Conservation (phyloP, 176 grass and related monocot genomes). For the Zizania latifolia region DNA sequence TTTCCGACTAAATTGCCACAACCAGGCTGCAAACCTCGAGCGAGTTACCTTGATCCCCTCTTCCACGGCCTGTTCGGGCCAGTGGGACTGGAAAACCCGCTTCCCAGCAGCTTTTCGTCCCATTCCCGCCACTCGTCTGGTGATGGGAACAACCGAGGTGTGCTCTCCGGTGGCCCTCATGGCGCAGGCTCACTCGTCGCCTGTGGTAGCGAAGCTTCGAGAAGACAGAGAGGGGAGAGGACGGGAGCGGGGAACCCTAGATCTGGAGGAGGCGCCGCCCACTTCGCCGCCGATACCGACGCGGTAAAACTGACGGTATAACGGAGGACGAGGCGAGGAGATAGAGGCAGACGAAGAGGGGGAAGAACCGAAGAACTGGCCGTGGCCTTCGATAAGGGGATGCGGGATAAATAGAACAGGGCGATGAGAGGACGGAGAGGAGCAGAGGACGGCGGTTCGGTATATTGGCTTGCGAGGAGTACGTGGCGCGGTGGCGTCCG, state of each 20-base stretch:
- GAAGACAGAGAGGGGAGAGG: neutral
- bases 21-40: neutral
- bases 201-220: neutral
- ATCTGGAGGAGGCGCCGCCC: constrained; percentile 35
- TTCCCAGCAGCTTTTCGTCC: neutral
- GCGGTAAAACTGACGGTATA: constrained; percentile 36
- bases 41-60: constrained; percentile 69
- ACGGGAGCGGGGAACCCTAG: constrained; percentile 45
- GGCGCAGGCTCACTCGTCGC: neutral
- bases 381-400: constrained; percentile 8
- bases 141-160: constrained; percentile 11
- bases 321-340: constrained; percentile 32
- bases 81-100: constrained; percentile 65
- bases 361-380: neutral
- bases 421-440: neutral
- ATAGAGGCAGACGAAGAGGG: neutral
- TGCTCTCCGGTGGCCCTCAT: constrained; percentile 58
- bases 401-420: constrained; percentile 13
- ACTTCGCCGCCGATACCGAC: constrained; percentile 38
- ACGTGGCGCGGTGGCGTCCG: neutral
- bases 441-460: neutral
- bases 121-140: neutral
- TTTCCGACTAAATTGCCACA: neutral
- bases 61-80: constrained; percentile 52
- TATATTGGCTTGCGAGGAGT: constrained; percentile 6